Base-by-base conservation (phyloP, 2,329 filamentous ascomycete species). In the Claviceps pusilla region DNA sequence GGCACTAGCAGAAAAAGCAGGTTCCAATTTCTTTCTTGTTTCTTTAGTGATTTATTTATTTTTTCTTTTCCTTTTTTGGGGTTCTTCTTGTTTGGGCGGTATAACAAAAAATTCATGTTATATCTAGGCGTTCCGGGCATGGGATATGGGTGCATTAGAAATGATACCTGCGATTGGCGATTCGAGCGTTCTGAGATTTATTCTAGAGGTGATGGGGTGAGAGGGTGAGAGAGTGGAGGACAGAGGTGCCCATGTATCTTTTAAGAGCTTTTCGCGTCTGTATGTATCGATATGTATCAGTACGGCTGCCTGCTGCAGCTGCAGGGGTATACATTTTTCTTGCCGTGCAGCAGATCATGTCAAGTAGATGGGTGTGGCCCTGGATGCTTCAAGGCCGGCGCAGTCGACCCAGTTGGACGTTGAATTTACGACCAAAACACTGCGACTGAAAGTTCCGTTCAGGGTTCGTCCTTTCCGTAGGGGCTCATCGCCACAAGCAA, bases 111-210 rank as follows among this genome's bases (percentile, higher is more conserved):
- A 16, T 43, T 37, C 48, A 14, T 33, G 4, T 19, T 43, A 45
- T 3, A 12, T 47, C 12, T 11, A 6, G 50, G 54, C 50, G 54
- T 55, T 55, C 46, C 10, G 28, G 54, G 50, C 45, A 48, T 47
- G 24, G 51, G 35, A 9, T 41, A 39, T 29, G 28, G 37, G 35
- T 49, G 50, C 50, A 55, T 52, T 48, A 52, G 46, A 55, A 37
- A 52, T 48, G 54, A 55, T 55, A 55, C 54, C 54, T 51, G 54
- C 47, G 54, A 37, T 46, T 7, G 54, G 33, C 42, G 41, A 37
- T 48, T 47, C 45, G 51, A 24, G 29, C 29, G 46, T 31, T 48
- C 14, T 29, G 29, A 10, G 29, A 31, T 31, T 48, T 48, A 14
- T 46, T 46, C 11, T 46, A 46, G 24, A 41, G 14, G 37, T 14